Conservation (phyloP, 2,329 filamentous ascomycete genomes). For the Aspergillus proliferans region DNA sequence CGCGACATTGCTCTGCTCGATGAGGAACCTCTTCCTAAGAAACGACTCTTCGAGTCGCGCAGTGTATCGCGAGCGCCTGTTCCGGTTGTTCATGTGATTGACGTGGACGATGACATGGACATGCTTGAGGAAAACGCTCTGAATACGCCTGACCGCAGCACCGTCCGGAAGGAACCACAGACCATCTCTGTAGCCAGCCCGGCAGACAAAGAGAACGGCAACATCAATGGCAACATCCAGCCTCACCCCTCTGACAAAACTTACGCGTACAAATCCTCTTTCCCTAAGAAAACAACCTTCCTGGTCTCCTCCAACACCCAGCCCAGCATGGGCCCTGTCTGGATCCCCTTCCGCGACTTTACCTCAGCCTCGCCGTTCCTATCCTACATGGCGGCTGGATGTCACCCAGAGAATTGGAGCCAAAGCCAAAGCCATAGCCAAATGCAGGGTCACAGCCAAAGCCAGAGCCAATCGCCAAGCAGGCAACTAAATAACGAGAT, state of each 20-base stretch:
- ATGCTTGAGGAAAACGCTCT: no score
- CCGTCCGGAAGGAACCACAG: neutral
- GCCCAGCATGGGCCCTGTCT: constrained; percentile 10
- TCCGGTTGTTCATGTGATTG: neutral
- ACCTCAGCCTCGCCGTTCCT: constrained; percentile 11
- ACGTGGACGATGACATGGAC: no score
- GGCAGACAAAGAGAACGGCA: neutral
- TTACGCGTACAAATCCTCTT: neutral
- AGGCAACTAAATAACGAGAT: constrained; percentile 8
- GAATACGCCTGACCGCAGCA: no score
- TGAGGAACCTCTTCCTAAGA: neutral
- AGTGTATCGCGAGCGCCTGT: neutral
- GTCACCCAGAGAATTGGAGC: constrained; percentile 6
- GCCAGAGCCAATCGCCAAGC: neutral
- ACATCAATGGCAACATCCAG: neutral
- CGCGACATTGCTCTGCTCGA: neutral
- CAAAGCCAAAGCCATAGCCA: neutral
- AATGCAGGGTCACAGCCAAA: constrained; percentile 1
- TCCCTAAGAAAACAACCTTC: constrained; percentile 9
- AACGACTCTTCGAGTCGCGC: neutral
- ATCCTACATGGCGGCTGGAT: constrained; percentile 9
- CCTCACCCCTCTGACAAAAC: neutral
- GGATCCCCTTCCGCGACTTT: constrained; percentile 11
- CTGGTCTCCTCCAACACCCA: constrained; percentile 10
- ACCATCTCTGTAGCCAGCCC: neutral